phyloP scores from a whole-genome alignment of 1,284 basidiomycete species.

The Pseudozyma hubeiensis region DNA sequence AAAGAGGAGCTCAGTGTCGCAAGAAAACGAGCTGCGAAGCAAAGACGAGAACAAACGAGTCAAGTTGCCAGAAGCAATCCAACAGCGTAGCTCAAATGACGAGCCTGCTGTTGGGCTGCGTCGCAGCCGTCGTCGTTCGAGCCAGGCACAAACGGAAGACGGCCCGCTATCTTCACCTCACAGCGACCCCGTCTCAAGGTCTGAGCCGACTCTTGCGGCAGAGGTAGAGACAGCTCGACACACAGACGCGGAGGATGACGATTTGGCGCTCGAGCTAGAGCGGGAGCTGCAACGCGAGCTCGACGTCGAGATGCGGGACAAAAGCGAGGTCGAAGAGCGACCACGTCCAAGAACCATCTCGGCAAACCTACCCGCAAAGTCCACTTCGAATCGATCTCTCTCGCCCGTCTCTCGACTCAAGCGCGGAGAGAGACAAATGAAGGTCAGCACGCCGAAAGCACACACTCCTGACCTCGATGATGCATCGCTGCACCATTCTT shows the following conservation, averaged over 20 bases:
- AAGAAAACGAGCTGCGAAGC: neutral
- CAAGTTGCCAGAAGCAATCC: conserved; percentile 1
- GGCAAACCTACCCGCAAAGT: neutral
- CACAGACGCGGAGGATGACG: conserved; percentile 28
- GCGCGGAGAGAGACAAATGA: conserved; percentile 10
- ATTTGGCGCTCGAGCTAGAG: conserved; percentile 42
- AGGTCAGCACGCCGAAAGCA: conserved; percentile 35
- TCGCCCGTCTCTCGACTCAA: conserved; percentile 35
- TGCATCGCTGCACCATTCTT: neutral
- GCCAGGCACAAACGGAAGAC: conserved; percentile 23
- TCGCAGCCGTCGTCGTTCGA: conserved; percentile 32
- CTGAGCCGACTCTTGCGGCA: neutral
- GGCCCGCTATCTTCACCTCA: neutral
- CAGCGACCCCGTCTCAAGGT: neutral
- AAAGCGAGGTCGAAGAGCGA: conserved; percentile 3
- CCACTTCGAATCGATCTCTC: conserved; percentile 8
- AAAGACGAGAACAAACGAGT: conserved; percentile 4
- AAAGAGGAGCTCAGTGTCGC: neutral
- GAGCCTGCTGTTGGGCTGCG: conserved; percentile 17
- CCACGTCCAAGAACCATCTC: neutral
- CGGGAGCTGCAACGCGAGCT: conserved; percentile 40
- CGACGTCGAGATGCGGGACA: conserved; percentile 29
- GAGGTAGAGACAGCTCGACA: neutral
- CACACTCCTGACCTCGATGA: conserved; percentile 35
- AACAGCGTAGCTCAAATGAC: neutral